Conservation (phyloP, 768 basidiomycete species). For the Tricholoma hemisulphureum region DNA sequence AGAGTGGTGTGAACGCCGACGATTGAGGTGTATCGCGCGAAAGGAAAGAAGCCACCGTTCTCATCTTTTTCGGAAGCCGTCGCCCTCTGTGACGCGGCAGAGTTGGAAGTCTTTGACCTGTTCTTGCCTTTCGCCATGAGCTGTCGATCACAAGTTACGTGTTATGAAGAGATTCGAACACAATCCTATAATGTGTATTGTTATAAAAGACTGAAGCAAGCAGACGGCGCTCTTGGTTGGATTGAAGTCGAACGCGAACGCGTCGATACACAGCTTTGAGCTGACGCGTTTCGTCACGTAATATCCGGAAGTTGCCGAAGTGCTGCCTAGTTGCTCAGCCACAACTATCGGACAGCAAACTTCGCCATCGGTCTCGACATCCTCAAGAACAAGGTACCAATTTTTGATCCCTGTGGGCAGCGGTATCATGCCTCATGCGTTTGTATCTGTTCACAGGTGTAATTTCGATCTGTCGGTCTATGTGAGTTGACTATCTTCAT, state of each 20-base stretch:
- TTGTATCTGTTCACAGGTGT: conserved; percentile 5
- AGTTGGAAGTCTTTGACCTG: not conserved
- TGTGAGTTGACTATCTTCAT: conserved; percentile 31
- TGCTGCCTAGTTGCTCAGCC: conserved; percentile 42
- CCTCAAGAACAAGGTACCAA: conserved; percentile 46
- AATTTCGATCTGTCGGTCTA: conserved; percentile 21
- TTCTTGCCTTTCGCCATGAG: conserved; percentile 5
- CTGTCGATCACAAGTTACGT: not conserved
- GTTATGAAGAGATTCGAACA: not conserved
- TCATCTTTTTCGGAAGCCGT: not conserved
- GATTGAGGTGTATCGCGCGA: conserved; percentile 60
- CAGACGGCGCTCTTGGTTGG: not conserved
- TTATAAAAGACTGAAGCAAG: not conserved
- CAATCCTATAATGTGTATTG: not conserved
- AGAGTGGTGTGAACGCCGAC: conserved; percentile 69
- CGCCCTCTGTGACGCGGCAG: not conserved
- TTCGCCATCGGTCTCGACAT: conserved; percentile 53
- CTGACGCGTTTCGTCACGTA: conserved; percentile 12
- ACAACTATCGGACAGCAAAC: conserved; percentile 26
- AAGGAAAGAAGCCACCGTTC: conserved; percentile 15
- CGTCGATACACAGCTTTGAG: not conserved
- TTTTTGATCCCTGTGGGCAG: conserved; percentile 4
- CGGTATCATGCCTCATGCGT: conserved; percentile 3
- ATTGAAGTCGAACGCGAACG: too few relatives aligned
- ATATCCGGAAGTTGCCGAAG: conserved; percentile 30